Conservation (phyloP, 805 yeast species). For the Lipomyces lipofer region DNA sequence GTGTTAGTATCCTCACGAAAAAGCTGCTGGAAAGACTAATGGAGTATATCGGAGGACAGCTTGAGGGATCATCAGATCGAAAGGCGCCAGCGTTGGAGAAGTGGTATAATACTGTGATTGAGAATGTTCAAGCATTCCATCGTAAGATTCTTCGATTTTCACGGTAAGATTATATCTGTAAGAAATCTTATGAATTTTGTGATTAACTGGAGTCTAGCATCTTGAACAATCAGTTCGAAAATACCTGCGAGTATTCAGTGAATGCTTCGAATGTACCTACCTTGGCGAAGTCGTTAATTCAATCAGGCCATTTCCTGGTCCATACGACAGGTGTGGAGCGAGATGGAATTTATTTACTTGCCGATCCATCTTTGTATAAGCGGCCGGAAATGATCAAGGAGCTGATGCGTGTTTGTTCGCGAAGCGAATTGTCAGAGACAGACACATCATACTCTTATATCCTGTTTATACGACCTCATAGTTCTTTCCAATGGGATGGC, state of each 20-base stretch:
- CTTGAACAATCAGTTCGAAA: slow-evolving; percentile 69
- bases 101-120: slow-evolving; percentile 47
- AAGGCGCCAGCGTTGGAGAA: slow-evolving; percentile 50
- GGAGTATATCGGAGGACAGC: slow-evolving; percentile 70
- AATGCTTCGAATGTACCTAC: slow-evolving; percentile 41
- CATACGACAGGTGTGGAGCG: slow-evolving; percentile 71
- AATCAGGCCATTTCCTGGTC: slow-evolving; percentile 71
- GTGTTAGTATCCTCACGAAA: slow-evolving; percentile 50
- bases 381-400: slow-evolving; percentile 21
- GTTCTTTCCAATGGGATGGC: slow-evolving; percentile 92
- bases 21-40: slow-evolving; percentile 68
- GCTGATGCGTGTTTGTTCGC: slow-evolving; percentile 19
- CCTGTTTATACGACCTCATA: slow-evolving; percentile 60
- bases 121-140: slow-evolving; percentile 53
- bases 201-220: background rate
- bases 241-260: slow-evolving; percentile 53
- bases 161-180: slow-evolving; percentile 35
- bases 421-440: slow-evolving; percentile 11
- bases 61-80: slow-evolving; percentile 56
- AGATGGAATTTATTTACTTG: slow-evolving; percentile 78
- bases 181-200: background rate
- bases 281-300: slow-evolving; percentile 59
- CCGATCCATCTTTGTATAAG: slow-evolving; percentile 51
- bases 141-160: slow-evolving; percentile 81
- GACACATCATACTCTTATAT: slow-evolving; percentile 19